These are phyloP conservation scores for Wallacemonas sp. DNA, from an alignment of 208 protist species.

Conservation along the genomic window DNA sequence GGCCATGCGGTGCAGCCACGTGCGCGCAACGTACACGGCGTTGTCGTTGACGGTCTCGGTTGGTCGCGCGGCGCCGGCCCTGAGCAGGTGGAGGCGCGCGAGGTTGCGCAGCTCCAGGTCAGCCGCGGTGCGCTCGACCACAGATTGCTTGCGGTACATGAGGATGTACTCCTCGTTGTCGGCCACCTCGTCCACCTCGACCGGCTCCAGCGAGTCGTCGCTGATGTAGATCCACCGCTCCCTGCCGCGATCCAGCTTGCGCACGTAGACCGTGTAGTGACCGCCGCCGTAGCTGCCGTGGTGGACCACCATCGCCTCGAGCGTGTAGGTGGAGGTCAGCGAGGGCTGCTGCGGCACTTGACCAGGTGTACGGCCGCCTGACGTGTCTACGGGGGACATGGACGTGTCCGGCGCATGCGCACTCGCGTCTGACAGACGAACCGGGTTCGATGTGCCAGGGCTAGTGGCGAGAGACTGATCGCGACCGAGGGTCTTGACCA, in stretches of 20 bases:
- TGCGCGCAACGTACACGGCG: slow-evolving; percentile 77
- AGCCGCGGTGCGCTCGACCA: slow-evolving; percentile 30
- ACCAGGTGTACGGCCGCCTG: not conserved
- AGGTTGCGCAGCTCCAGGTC: slow-evolving; percentile 47
- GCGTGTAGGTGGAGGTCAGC: slow-evolving; percentile 71
- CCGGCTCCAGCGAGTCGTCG: slow-evolving; percentile 60
- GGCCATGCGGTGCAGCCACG: slow-evolving; percentile 81
- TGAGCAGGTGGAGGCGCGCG: slow-evolving; percentile 51
- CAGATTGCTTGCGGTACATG: slow-evolving; percentile 81
- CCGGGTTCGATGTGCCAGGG: no score
- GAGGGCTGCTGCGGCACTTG: not conserved
- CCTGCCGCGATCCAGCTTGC: slow-evolving; percentile 43
- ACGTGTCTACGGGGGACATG: not conserved
- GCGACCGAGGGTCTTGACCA: not conserved
- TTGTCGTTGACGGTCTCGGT: not conserved
- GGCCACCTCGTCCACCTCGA: slow-evolving; percentile 40
- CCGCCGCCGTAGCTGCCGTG: slow-evolving; percentile 79
- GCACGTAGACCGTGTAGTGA: slow-evolving; percentile 84
- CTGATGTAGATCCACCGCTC: slow-evolving; percentile 76
- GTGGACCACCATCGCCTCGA: slow-evolving; percentile 84
- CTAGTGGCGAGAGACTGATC: no score
- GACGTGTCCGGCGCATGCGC: no score
- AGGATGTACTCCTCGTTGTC: slow-evolving; percentile 87
- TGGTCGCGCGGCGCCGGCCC: not conserved
- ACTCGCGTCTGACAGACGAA: no score